These are phyloP conservation scores for Termitomyces sp. DNA, from an alignment of 768 basidiomycete species.

Conservation along the genomic window DNA sequence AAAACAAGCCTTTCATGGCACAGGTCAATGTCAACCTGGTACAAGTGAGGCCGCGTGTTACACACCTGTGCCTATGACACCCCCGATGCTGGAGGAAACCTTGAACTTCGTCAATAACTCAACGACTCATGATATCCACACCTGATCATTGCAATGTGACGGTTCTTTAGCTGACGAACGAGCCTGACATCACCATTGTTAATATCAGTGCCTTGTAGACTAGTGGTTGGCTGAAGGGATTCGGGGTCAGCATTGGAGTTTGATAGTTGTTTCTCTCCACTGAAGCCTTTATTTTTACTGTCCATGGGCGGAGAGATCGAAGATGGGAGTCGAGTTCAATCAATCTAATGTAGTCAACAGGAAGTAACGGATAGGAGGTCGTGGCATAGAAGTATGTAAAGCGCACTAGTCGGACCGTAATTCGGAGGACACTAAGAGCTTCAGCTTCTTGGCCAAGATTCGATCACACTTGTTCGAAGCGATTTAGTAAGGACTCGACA, in stretches of 20 bases:
- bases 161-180: conserved; percentile 64
- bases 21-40: background rate
- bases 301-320: background rate
- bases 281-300: background rate
- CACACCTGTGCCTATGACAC: conserved; percentile 55
- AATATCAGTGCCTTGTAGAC: background rate
- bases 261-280: conserved; percentile 3
- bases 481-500: background rate
- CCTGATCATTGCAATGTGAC: conserved; percentile 84
- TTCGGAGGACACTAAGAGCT: background rate
- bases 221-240: too few species aligned
- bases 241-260: conserved; percentile 7
- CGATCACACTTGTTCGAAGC: background rate
- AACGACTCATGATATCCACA: background rate
- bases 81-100: conserved; percentile 45
- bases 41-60: conserved; percentile 14
- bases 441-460: background rate
- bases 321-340: too few species aligned
- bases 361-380: background rate
- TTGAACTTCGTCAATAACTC: background rate
- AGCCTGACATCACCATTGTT: conserved; percentile 26
- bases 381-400: background rate
- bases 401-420: background rate
- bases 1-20: conserved; percentile 35
- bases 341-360: background rate